Percentiles rank a stretch among this genome's conserved stretches.
Evolutionary conservation across 176 grass and related monocot genomes (phyloP).

Genomic region (Ananas comosus): DNA sequence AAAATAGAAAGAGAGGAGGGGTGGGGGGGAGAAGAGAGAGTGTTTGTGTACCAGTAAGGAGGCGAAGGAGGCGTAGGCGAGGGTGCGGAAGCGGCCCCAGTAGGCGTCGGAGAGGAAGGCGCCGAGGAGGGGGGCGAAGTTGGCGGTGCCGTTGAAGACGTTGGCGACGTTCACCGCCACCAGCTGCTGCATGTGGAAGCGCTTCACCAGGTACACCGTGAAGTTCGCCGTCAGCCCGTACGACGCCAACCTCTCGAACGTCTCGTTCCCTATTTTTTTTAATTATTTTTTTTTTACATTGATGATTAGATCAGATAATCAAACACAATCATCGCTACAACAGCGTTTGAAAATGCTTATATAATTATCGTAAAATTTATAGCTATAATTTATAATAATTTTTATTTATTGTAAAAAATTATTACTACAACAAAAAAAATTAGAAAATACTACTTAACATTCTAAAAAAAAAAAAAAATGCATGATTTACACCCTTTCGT

Average conservation of each 20-base stretch:
- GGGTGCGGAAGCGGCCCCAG: conserved; percentile 12
- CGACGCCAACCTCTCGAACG: conserved; percentile 20
- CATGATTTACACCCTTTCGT: no score
- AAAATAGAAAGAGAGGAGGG: not conserved
- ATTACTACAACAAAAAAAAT: no score
- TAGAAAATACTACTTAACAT: no score
- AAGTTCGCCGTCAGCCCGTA: conserved; percentile 17
- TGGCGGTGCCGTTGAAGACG: conserved; percentile 12
- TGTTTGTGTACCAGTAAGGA: not conserved
- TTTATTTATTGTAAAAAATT: no score
- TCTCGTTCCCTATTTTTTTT: conserved; percentile 8
- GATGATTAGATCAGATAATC: not conserved
- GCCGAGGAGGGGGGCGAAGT: conserved; percentile 18
- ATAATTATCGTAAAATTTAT: no score
- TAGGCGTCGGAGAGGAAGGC: conserved; percentile 21
- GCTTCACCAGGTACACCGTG: conserved; percentile 18
- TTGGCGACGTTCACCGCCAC: conserved; percentile 7
- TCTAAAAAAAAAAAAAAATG: no score
- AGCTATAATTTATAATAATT: no score
- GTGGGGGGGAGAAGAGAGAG: not conserved
- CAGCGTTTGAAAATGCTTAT: no score
- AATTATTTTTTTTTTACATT: not conserved
- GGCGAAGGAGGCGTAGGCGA: conserved; percentile 8
- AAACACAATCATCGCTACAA: no score
- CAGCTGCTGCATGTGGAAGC: conserved; percentile 12